Evolutionary conservation across 192 early-diverging fungal species (phyloP).

Genomic region (Rhizoclosmatium sp.): DNA sequence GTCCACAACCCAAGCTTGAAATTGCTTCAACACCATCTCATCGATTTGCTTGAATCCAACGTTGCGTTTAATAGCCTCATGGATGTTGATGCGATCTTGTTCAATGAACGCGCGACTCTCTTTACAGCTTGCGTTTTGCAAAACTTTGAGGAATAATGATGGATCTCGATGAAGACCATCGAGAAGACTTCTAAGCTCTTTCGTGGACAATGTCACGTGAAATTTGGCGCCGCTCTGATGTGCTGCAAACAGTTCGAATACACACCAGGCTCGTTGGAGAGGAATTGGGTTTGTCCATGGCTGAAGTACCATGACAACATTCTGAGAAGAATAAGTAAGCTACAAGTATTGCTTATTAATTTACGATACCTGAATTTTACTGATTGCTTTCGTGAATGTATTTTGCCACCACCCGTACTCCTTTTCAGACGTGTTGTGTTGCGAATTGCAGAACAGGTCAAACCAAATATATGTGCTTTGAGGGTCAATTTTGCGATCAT

Average conservation of each 20-base stretch:
- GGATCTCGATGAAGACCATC: not conserved
- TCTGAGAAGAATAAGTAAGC: not conserved
- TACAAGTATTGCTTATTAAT: too few species aligned
- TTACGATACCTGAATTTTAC: not conserved
- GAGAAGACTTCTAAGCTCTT: not conserved
- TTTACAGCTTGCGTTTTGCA: not conserved
- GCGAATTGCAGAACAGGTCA: conserved; percentile 42
- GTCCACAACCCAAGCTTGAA: too few species aligned
- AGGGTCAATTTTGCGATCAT: not conserved
- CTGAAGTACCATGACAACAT: conserved; percentile 9
- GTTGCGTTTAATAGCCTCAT: not conserved
- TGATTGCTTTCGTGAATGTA: conserved; percentile 44
- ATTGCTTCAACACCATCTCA: too few species aligned
- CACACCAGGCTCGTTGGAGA: conserved; percentile 6
- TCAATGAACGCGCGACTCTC: not conserved
- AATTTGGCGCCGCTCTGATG: not conserved
- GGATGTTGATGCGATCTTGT: not conserved
- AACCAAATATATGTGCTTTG: conserved; percentile 35
- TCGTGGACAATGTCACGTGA: not conserved
- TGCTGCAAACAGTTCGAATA: conserved; percentile 16
- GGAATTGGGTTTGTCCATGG: conserved; percentile 22
- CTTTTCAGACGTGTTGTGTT: conserved; percentile 26
- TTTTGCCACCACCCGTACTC: conserved; percentile 38
- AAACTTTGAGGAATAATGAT: too few species aligned
- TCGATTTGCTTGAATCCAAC: too few species aligned